Conservation (phyloP, 164 flowering plant species). For the Saururus chinensis region DNA sequence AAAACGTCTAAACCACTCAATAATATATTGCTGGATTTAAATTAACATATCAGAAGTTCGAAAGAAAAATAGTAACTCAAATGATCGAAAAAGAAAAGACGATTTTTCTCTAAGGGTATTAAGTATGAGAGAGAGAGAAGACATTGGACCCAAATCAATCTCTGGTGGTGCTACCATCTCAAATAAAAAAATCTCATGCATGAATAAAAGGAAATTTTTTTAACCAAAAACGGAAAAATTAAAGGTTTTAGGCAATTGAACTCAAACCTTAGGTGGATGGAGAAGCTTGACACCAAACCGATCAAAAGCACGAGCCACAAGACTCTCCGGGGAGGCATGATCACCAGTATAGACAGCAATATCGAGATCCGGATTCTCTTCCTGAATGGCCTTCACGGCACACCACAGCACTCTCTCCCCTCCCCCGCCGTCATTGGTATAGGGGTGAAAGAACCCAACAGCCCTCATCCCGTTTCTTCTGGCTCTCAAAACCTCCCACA, state of each 20-base stretch:
- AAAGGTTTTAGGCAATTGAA: neutral
- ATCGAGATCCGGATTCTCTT: conserved; percentile 53
- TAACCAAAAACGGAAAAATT: neutral
- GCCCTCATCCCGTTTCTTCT: conserved; percentile 34
- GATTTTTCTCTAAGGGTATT: neutral
- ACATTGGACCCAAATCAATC: too few species aligned
- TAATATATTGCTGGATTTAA: neutral
- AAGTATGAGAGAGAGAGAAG: too few species aligned
- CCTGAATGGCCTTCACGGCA: conserved; percentile 87
- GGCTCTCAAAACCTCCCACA: conserved; percentile 10
- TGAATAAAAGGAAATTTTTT: neutral
- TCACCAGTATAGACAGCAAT: conserved; percentile 77
- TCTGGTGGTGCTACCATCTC: too few species aligned
- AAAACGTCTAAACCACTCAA: neutral
- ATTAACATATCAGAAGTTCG: neutral
- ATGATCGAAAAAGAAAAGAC: neutral
- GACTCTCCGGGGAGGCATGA: conserved; percentile 59
- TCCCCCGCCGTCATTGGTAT: conserved; percentile 98
- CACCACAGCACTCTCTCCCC: conserved; percentile 97
- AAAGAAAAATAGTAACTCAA: too few species aligned
- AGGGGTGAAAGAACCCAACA: conserved; percentile 88
- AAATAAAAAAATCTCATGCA: too few species aligned
- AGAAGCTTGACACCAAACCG: conserved; percentile 75
- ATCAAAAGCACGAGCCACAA: conserved; percentile 60
- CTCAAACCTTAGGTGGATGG: conserved; percentile 51